Conservation (phyloP, 495 filamentous ascomycete genomes). For the Aspergillus coremiiformis region DNA sequence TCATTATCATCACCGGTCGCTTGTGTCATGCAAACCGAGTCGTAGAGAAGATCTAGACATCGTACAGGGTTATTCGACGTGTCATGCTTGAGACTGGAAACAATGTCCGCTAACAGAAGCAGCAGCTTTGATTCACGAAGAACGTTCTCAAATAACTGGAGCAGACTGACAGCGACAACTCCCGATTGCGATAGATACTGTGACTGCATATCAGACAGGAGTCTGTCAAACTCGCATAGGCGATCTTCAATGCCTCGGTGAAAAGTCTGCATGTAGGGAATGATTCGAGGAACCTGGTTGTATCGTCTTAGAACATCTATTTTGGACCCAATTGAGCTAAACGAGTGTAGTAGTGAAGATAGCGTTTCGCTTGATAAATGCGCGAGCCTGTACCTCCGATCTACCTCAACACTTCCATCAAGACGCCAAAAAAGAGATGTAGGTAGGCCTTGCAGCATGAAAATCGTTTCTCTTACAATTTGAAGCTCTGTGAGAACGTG, state of each 20-base stretch:
- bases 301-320: conserved; percentile 45
- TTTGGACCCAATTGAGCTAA: conserved; percentile 39
- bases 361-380: conserved; percentile 35
- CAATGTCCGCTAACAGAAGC: conserved; percentile 42
- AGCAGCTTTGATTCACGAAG: conserved; percentile 47
- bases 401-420: conserved; percentile 34
- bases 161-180: conserved; percentile 43
- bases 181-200: conserved; percentile 30
- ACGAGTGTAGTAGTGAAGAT: conserved; percentile 31
- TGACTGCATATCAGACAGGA: conserved; percentile 38
- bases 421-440: conserved; percentile 58
- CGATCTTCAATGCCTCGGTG: conserved; percentile 38
- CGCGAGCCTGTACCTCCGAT: conserved; percentile 30
- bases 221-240: conserved; percentile 37
- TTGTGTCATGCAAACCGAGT: conserved; percentile 59
- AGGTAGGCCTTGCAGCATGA: conserved; percentile 75
- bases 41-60: conserved; percentile 68
- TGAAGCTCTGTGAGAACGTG: conserved; percentile 64
- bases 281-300: conserved; percentile 24
- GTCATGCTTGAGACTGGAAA: conserved; percentile 22
- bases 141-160: conserved; percentile 56
- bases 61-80: conserved; percentile 39
- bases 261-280: conserved; percentile 50
- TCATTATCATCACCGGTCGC: conserved; percentile 53
- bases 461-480: conserved; percentile 67